Evolutionary conservation across 352 stramenopile genomes (phyloP).

Genomic region (Phytophthora brassicae): DNA sequence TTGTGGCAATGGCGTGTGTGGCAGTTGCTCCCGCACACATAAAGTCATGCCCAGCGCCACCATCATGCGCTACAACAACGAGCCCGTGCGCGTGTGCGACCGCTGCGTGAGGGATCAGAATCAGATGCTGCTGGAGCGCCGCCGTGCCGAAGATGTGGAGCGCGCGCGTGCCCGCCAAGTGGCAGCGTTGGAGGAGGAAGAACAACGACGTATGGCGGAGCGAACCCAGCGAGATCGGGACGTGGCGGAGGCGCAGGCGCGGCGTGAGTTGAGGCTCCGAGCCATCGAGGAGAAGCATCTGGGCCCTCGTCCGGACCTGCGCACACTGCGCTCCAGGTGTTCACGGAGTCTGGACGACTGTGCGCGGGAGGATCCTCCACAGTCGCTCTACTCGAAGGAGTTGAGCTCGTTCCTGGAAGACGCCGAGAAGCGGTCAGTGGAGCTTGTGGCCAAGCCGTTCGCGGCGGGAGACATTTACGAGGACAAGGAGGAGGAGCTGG

Average conservation of each 20-base stretch:
- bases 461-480: slow-evolving; percentile 20
- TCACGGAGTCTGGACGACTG: slow-evolving; percentile 61
- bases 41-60: slow-evolving; percentile 70
- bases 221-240: slow-evolving; percentile 55
- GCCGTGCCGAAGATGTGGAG: slow-evolving; percentile 69
- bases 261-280: slow-evolving; percentile 46
- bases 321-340: slow-evolving; percentile 37
- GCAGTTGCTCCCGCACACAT: slow-evolving; percentile 70
- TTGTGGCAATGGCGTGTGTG: slow-evolving; percentile 80
- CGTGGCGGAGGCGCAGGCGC: slow-evolving; percentile 42
- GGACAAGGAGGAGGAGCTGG: slow-evolving; percentile 28
- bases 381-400: slow-evolving; percentile 46
- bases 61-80: slow-evolving; percentile 76
- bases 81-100: slow-evolving; percentile 82
- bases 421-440: slow-evolving; percentile 55
- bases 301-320: slow-evolving; percentile 48
- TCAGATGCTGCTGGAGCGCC: slow-evolving; percentile 70
- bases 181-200: slow-evolving; percentile 64
- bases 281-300: slow-evolving; percentile 63
- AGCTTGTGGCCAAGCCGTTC: slow-evolving; percentile 42
- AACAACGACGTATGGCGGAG: slow-evolving; percentile 58
- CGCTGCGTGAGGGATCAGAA: slow-evolving; percentile 76
- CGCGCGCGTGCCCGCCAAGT: slow-evolving; percentile 71
- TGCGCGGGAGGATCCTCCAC: slow-evolving; percentile 19
- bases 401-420: slow-evolving; percentile 57